Evolutionary conservation across 1,284 basidiomycete species (phyloP).

Genomic region (Earliella scabrosa): DNA sequence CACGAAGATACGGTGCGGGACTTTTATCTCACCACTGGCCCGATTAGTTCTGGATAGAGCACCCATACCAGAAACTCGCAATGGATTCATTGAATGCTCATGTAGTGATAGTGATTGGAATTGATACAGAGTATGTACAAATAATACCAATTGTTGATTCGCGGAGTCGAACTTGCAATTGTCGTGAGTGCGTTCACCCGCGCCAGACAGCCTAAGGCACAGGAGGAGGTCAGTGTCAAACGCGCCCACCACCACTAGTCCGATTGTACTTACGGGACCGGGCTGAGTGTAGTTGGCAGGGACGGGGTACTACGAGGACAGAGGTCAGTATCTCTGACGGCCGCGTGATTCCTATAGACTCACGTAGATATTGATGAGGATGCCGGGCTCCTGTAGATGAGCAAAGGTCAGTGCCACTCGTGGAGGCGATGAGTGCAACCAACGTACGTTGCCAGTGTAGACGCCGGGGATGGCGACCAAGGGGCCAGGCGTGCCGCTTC

Average conservation of each 20-base stretch:
- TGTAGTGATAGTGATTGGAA: no score
- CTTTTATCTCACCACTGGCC: no score
- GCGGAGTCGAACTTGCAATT: no score
- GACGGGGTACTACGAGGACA: conserved; percentile 12
- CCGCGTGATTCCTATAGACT: conserved; percentile 15
- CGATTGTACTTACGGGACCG: conserved; percentile 7
- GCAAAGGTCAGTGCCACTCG: background rate
- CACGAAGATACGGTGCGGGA: no score
- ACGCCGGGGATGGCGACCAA: conserved; percentile 41
- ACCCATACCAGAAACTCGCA: no score
- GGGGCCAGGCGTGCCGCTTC: conserved; percentile 38
- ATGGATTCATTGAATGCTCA: no score
- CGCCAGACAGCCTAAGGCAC: conserved; percentile 11
- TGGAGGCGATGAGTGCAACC: background rate
- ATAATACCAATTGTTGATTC: no score
- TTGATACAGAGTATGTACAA: no score
- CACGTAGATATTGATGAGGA: conserved; percentile 34
- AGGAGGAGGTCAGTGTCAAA: no score
- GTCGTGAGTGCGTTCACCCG: conserved; percentile 1
- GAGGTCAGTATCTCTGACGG: background rate
- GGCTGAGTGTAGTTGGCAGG: conserved; percentile 20
- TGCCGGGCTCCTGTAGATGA: conserved; percentile 30
- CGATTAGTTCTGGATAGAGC: no score
- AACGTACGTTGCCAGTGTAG: conserved; percentile 36
- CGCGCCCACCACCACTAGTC: no score